A percentile compares a stretch with the other conserved stretches of the same genome.
Conservation (phyloP, 495 filamentous ascomycete genomes). For the Penicillium ochrochloron region DNA sequence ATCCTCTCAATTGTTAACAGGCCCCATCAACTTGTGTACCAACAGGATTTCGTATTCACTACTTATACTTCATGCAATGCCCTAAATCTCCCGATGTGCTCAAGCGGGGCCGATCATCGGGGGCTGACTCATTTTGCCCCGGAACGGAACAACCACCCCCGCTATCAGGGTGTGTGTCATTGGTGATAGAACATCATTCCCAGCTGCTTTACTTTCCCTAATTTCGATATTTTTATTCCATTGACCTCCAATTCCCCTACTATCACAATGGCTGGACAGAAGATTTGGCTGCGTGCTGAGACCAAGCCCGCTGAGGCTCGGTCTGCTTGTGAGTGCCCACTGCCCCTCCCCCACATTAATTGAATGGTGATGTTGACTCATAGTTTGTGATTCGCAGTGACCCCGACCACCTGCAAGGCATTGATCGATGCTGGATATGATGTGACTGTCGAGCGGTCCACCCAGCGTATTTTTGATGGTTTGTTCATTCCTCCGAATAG, state of each 20-base stretch:
- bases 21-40: not conserved
- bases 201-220: conserved; percentile 9
- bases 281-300: conserved; percentile 55
- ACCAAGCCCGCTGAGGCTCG: conserved; percentile 55
- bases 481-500: conserved; percentile 14
- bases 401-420: conserved; percentile 73
- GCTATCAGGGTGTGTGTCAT: conserved; percentile 44
- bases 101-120: conserved; percentile 24
- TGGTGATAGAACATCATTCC: conserved; percentile 17
- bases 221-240: conserved; percentile 9
- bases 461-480: conserved; percentile 85
- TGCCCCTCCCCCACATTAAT: conserved; percentile 16
- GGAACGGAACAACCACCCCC: conserved; percentile 48
- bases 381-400: conserved; percentile 43
- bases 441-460: conserved; percentile 80
- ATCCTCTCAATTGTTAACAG: not conserved
- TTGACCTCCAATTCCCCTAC: conserved; percentile 18
- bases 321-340: conserved; percentile 46
- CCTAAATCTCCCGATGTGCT: not conserved
- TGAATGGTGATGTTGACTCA: conserved; percentile 15
- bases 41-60: not conserved
- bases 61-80: not conserved
- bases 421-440: conserved; percentile 84
- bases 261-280: conserved; percentile 45
- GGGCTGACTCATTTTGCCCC: conserved; percentile 40